phyloP scores from a whole-genome alignment of 768 basidiomycete species.

The Mycena leptocephala region DNA sequence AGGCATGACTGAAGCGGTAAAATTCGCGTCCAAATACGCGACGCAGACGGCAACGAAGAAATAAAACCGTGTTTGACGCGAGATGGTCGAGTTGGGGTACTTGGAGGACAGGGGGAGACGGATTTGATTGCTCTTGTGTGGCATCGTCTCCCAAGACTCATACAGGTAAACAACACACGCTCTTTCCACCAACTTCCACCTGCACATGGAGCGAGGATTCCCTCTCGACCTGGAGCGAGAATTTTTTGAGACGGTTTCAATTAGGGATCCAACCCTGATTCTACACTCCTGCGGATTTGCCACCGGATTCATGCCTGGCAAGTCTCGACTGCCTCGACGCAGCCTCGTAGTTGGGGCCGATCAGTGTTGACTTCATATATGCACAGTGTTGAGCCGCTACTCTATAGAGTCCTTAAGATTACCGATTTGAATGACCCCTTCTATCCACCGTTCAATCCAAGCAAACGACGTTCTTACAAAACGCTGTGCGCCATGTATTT shows the following conservation, averaged over 20 bases:
- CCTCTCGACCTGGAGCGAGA: neutral
- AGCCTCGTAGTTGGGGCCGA: no score
- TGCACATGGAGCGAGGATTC: neutral
- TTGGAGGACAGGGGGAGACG: no score
- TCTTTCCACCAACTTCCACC: neutral
- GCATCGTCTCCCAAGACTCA: no score
- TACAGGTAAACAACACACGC: no score
- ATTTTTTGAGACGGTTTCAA: neutral
- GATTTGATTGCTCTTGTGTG: no score
- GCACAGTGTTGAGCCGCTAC: neutral
- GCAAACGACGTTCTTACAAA: neutral
- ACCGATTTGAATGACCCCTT: neutral
- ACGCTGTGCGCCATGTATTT: neutral
- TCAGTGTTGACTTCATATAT: neutral
- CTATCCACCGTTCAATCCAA: neutral
- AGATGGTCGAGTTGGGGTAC: no score
- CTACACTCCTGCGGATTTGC: neutral
- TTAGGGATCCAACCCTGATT: neutral
- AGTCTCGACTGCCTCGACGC: neutral
- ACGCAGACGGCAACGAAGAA: no score
- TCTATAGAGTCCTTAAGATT: neutral
- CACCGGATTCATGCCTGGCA: neutral
- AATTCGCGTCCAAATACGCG: no score
- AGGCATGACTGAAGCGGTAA: constrained; percentile 1
- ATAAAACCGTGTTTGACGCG: no score